phyloP scores from a whole-genome alignment of 352 stramenopile genomes.

The Phytopythium montanum region DNA sequence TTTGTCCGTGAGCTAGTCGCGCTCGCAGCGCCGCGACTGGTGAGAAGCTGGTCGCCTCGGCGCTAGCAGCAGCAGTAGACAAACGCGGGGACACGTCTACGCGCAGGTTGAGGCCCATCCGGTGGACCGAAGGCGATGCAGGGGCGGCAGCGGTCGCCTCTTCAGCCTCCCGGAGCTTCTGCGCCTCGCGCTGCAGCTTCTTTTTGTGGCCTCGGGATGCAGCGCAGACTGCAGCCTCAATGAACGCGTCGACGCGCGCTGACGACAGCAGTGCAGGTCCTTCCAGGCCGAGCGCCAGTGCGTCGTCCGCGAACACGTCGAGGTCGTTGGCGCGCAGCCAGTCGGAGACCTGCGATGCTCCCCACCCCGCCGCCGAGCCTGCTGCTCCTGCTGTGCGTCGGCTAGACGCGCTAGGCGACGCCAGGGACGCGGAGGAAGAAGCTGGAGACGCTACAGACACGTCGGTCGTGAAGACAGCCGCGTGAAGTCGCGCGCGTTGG shows the following conservation, averaged over 20 bases:
- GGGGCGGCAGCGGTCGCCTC: neutral
- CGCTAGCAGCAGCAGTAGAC: neutral
- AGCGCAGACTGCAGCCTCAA: conserved; percentile 35
- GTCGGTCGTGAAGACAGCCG: conserved; percentile 2
- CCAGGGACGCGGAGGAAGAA: neutral
- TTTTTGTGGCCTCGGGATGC: conserved; percentile 75
- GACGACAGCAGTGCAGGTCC: conserved; percentile 40
- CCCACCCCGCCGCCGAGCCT: conserved; percentile 23
- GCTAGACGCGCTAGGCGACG: neutral
- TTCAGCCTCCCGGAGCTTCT: conserved; percentile 51
- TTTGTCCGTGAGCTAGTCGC: conserved; percentile 30
- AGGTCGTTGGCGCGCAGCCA: conserved; percentile 67
- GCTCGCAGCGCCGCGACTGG: conserved; percentile 37
- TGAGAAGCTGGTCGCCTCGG: conserved; percentile 19
- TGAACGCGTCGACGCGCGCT: conserved; percentile 39
- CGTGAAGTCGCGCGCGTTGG: conserved; percentile 27
- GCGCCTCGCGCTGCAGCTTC: conserved; percentile 71
- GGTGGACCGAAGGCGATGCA: conserved; percentile 3
- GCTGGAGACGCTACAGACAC: neutral
- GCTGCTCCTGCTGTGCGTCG: neutral
- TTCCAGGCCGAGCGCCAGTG: conserved; percentile 35
- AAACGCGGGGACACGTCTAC: conserved; percentile 35
- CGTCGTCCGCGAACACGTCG: conserved; percentile 48
- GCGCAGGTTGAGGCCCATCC: conserved; percentile 48
- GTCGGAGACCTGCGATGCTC: conserved; percentile 34